Evolutionary conservation across 192 early-diverging fungal species (phyloP).

Genomic region (Geranomyces michiganensis): DNA sequence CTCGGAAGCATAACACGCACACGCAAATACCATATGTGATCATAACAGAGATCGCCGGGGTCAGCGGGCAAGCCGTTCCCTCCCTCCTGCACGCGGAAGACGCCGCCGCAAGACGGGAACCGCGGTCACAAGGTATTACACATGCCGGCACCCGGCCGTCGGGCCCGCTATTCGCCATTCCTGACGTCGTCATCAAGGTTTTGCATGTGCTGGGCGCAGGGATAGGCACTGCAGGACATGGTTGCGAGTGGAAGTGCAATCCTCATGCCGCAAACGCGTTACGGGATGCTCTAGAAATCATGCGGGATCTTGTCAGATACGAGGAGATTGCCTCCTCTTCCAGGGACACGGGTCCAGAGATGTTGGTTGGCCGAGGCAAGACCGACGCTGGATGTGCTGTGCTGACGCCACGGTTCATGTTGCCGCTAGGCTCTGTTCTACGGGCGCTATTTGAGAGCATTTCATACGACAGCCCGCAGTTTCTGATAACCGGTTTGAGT

Average conservation of each 20-base stretch:
- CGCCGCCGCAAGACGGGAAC: not conserved
- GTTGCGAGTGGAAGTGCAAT: not conserved
- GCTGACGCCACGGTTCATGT: slow-evolving; percentile 2
- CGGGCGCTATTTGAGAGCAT: not conserved
- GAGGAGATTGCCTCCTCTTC: not conserved
- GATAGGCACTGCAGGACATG: not conserved
- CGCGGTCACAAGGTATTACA: too few relatives aligned
- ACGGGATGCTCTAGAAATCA: not conserved
- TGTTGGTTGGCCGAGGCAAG: not conserved
- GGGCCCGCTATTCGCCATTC: slow-evolving; percentile 5
- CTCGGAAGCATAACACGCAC: not conserved
- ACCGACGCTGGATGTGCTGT: not conserved
- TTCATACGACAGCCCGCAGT: not conserved
- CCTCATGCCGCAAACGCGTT: not conserved
- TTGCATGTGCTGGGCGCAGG: not conserved
- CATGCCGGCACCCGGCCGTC: not conserved
- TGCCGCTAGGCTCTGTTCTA: not conserved
- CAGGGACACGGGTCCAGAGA: not conserved
- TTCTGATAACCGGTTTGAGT: not conserved
- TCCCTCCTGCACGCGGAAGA: not conserved
- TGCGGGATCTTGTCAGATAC: slow-evolving; percentile 4
- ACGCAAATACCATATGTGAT: not conserved
- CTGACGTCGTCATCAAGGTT: not conserved
- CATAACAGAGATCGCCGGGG: too few relatives aligned
- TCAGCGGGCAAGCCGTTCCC: not conserved